Conservation (phyloP, 345 rosid species). For the Linum lewisii region DNA sequence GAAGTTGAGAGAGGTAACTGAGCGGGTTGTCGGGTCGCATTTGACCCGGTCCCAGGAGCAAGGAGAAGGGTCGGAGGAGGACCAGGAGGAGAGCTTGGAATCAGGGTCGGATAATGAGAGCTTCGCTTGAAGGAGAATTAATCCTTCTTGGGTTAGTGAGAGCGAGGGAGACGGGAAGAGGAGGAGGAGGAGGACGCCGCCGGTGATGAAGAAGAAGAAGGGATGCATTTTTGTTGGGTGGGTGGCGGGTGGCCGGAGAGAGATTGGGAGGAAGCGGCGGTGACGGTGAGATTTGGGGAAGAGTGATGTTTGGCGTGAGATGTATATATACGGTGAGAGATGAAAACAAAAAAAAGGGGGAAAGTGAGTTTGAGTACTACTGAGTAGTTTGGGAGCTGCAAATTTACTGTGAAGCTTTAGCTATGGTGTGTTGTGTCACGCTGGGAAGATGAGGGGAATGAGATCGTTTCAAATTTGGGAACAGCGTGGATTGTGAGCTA, state of each 20-base stretch:
- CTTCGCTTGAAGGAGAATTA: slow-evolving; percentile 39
- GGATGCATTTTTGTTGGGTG: neutral
- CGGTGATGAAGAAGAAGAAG: slow-evolving; percentile 17
- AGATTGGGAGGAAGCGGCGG: neutral
- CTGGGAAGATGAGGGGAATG: no score
- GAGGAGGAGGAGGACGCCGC: slow-evolving; percentile 8
- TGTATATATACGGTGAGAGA: no score
- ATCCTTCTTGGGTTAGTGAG: slow-evolving; percentile 61
- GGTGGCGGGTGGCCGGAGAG: neutral
- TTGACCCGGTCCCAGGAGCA: slow-evolving; percentile 52
- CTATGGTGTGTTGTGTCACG: no score
- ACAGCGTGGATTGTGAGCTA: no score
- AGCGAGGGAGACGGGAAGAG: slow-evolving; percentile 8
- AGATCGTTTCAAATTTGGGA: no score
- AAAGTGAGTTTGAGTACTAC: no score
- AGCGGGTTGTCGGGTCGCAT: slow-evolving; percentile 30
- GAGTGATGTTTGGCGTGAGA: neutral
- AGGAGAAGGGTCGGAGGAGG: slow-evolving; percentile 29
- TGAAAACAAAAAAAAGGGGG: no score
- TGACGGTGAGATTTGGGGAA: neutral
- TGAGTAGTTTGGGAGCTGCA: no score
- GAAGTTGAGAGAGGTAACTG: slow-evolving; percentile 67
- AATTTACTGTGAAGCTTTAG: no score
- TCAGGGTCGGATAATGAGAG: slow-evolving; percentile 47
- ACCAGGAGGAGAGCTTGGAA: slow-evolving; percentile 49